These are phyloP conservation scores for Xylaria grammica DNA, from an alignment of 495 filamentous ascomycete species.

Conservation along the genomic window DNA sequence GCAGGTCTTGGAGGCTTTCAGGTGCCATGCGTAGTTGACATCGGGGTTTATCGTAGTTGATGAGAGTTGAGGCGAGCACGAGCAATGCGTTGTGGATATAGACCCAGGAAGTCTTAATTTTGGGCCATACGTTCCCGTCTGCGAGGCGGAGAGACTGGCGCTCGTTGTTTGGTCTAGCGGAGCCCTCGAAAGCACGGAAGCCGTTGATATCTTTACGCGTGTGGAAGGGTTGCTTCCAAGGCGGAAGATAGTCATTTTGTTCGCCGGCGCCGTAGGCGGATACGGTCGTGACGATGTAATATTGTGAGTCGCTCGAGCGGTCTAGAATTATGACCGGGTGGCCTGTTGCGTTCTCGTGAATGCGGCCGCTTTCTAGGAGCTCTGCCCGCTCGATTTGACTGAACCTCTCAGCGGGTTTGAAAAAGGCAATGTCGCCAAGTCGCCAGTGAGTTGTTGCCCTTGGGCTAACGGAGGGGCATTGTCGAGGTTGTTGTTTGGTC, in stretches of 20 bases:
- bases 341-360: constrained; percentile 27
- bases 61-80: neutral
- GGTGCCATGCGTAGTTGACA: constrained; percentile 5
- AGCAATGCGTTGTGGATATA: constrained; percentile 10
- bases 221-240: constrained; percentile 36
- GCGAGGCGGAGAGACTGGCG: constrained; percentile 29
- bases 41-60: neutral
- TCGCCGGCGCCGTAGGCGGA: constrained; percentile 37
- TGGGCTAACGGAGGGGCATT: neutral
- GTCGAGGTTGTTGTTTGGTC: neutral
- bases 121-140: constrained; percentile 27
- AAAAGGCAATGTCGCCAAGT: constrained; percentile 12
- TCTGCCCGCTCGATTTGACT: constrained; percentile 1
- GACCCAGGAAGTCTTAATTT: constrained; percentile 40
- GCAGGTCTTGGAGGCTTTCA: constrained; percentile 6
- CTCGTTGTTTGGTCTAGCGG: neutral
- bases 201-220: constrained; percentile 8
- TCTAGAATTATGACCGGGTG: constrained; percentile 44
- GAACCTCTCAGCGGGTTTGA: constrained; percentile 27
- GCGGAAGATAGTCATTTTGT: constrained; percentile 31
- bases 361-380: constrained; percentile 26
- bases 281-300: constrained; percentile 37
- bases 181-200: constrained; percentile 41
- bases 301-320: constrained; percentile 16
- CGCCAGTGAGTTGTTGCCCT: neutral